These are phyloP conservation scores for Tetracladium setigerum DNA, from an alignment of 495 filamentous ascomycete species.

Conservation along the genomic window DNA sequence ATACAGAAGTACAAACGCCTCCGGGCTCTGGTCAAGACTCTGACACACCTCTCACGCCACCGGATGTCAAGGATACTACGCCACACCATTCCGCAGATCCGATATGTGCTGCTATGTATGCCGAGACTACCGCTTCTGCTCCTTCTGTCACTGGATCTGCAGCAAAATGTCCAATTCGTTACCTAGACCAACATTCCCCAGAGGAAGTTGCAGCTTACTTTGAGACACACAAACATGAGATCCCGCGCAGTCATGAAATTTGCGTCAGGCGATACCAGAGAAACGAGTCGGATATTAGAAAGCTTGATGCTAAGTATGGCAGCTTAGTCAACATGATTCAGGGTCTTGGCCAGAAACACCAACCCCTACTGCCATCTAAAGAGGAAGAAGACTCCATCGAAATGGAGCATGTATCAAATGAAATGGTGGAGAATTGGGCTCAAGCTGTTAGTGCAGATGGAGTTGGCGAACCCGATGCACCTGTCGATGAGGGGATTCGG, in stretches of 20 bases:
- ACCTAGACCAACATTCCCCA: slow-evolving; percentile 78
- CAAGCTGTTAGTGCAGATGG: slow-evolving; percentile 52
- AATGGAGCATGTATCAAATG: slow-evolving; percentile 43
- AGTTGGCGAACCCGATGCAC: slow-evolving; percentile 27
- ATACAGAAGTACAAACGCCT: neutral
- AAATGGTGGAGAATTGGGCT: slow-evolving; percentile 75
- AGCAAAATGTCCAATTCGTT: slow-evolving; percentile 80
- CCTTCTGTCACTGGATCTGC: slow-evolving; percentile 42
- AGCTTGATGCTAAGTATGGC: slow-evolving; percentile 87
- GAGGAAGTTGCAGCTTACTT: slow-evolving; percentile 88
- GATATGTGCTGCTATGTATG: slow-evolving; percentile 51
- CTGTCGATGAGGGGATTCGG: slow-evolving; percentile 28
- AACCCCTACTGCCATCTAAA: slow-evolving; percentile 64
- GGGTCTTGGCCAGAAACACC: slow-evolving; percentile 74
- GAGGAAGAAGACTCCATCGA: slow-evolving; percentile 39
- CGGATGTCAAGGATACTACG: slow-evolving; percentile 26
- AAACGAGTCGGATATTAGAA: slow-evolving; percentile 71
- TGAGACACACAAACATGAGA: slow-evolving; percentile 85
- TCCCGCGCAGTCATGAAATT: slow-evolving; percentile 83
- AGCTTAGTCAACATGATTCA: slow-evolving; percentile 85
- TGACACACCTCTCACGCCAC: slow-evolving; percentile 9
- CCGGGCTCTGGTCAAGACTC: slow-evolving; percentile 11
- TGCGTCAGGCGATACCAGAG: slow-evolving; percentile 82
- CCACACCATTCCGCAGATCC: slow-evolving; percentile 45
- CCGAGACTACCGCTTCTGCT: slow-evolving; percentile 39